These are phyloP conservation scores for Boletus vinaceobasis DNA, from an alignment of 768 basidiomycete genomes.

Conservation along the genomic window DNA sequence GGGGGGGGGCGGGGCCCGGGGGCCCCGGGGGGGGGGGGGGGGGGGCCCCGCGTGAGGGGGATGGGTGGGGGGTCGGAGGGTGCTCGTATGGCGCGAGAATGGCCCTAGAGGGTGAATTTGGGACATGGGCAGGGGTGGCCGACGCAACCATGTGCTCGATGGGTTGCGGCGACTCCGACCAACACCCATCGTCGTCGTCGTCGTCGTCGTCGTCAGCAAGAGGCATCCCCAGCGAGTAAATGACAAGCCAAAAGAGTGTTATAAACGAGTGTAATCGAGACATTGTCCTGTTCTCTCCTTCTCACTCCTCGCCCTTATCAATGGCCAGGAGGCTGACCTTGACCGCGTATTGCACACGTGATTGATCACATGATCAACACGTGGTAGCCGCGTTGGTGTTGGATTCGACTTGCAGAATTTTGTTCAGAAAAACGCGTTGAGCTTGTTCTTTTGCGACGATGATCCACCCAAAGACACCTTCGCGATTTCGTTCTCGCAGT, in stretches of 20 bases:
- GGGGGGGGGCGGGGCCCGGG: too few species aligned
- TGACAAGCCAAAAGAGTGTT: constrained; percentile 12
- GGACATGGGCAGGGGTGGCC: neutral
- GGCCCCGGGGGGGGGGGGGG: too few species aligned
- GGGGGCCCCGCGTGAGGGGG: too few species aligned
- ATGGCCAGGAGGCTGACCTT: constrained; percentile 19
- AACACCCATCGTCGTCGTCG: neutral
- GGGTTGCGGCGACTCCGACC: neutral
- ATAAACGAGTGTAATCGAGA: constrained; percentile 17
- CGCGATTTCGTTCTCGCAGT: constrained; percentile 46
- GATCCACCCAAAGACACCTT: constrained; percentile 43
- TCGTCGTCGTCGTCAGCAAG: constrained; percentile 9
- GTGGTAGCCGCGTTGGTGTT: neutral
- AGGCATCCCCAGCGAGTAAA: constrained; percentile 2
- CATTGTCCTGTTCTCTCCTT: neutral
- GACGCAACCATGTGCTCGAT: neutral
- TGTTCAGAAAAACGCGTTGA: constrained; percentile 9
- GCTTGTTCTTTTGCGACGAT: constrained; percentile 8
- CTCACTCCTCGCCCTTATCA: constrained; percentile 4
- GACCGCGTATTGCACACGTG: constrained; percentile 8
- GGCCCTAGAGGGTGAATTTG: neutral
- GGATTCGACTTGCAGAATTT: too few species aligned
- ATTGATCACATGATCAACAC: constrained; percentile 19
- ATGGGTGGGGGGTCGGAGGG: constrained; percentile 8
- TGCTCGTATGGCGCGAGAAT: constrained; percentile 15